Base-by-base conservation (phyloP, 352 stramenopile species). In the Blastocystis sp. region DNA sequence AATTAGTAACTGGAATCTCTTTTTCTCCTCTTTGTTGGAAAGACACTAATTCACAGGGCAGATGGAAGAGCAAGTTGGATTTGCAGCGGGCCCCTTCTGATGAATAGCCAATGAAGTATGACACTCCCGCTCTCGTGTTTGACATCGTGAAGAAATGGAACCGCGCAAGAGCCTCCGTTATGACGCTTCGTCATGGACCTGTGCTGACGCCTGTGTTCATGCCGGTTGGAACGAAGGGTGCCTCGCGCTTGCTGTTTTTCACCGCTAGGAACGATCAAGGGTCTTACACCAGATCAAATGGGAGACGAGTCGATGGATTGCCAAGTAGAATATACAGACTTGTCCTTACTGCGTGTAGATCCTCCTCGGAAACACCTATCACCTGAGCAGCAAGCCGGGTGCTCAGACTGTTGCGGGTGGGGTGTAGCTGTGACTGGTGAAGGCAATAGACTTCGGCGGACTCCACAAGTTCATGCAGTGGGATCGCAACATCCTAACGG, bases 321-420 rank as follows among this genome's bases (percentile, higher is more conserved):
- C 77, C 5, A 89, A 90, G 17, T 76, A 90, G 56, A 90, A 92
- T 88, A 90, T 93, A 60, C 64, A 87, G 19, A 59, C 88, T 10
- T 74, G 88, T 48, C 41, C 53, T 74, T 76, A 34, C 88, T 43
- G 89, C 40, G 11, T 62, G 9, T 40, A 96, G 89, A 98, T 98
- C 61, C 93, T 98, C 90, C 91, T 98, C 17, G 93, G 92, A 67
- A 99, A 99, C 91, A 99, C 96, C 9, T 99, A 99, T 91, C 96
- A 98, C 91, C 91, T 98, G 76, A 95, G 94, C 5, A 90, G 97
- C 78, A 93, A 97, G 86, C 96, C 96, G 1, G 94, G 94, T 21
- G 96, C 95, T 1, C 90, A 96, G 9, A 89, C 94, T 41, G 70
- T 94, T n/a, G 91, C 89, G 17, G 69, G 86, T 90, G 48, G 2